A percentile compares a stretch with the other conserved stretches of the same genome.
Conservation (phyloP, 2,329 filamentous ascomycete species). For the Cercospora zeina region DNA sequence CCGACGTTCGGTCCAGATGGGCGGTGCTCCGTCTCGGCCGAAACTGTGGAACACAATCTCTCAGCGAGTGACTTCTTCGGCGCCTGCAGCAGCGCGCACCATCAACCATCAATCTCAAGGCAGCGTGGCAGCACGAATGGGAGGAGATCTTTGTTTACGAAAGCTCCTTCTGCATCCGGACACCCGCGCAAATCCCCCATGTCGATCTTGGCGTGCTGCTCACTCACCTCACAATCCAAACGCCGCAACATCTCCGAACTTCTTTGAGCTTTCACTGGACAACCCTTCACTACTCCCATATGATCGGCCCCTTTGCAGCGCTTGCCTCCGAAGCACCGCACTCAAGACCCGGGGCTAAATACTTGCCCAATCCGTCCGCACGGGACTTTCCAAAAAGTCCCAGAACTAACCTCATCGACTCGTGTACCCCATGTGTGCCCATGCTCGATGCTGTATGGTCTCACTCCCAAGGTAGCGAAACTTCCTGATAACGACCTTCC, state of each 20-base stretch:
- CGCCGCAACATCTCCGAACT: background rate
- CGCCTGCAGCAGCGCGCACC: background rate
- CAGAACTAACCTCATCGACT: background rate
- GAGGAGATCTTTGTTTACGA: background rate
- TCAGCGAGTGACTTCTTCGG: slow-evolving; percentile 11
- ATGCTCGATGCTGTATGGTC: slow-evolving; percentile 25
- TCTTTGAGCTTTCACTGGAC: slow-evolving; percentile 3
- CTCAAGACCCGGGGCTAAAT: too few species aligned
- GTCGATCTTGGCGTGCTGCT: slow-evolving; percentile 5
- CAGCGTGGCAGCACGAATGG: background rate
- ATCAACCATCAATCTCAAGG: background rate
- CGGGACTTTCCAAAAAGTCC: background rate
- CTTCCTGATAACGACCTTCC: slow-evolving; percentile 21
- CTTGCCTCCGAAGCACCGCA: background rate
- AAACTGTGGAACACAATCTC: slow-evolving; percentile 20
- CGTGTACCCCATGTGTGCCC: slow-evolving; percentile 23
- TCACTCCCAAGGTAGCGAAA: background rate
- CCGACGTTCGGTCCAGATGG: background rate
- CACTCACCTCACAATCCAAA: background rate
- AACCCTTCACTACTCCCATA: background rate
- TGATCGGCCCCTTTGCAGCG: slow-evolving; percentile 1
- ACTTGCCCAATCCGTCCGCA: background rate
- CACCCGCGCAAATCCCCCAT: slow-evolving; percentile 3
- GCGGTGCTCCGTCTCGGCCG: slow-evolving; percentile 18
- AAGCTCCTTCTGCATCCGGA: slow-evolving; percentile 7